phyloP scores from a whole-genome alignment of 2,329 filamentous ascomycete species.

The Alternaria postmessia region DNA sequence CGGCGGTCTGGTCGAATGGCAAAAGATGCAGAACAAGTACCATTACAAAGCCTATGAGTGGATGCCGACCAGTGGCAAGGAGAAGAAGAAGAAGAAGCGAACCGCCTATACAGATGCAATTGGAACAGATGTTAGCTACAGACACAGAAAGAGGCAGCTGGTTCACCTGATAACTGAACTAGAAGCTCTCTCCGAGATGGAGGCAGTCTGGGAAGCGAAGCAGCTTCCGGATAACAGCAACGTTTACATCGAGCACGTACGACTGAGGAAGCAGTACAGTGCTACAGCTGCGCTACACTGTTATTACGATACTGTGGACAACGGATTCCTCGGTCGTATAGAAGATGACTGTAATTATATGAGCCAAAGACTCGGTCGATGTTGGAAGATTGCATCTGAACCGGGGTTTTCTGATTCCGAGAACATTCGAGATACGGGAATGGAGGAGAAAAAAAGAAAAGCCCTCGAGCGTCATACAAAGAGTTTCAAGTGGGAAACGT shows the following conservation, averaged over 20 bases:
- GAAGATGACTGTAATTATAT: neutral
- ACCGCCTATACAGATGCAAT: neutral
- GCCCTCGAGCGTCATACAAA: neutral
- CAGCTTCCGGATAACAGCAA: neutral
- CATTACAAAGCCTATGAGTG: neutral
- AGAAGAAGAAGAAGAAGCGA: neutral
- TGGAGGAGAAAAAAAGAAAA: neutral
- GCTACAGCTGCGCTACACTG: conserved; percentile 2
- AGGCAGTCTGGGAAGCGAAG: neutral
- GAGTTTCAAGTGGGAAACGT: neutral
- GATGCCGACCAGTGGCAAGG: neutral
- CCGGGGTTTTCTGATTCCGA: neutral
- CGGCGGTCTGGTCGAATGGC: neutral
- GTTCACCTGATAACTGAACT: conserved; percentile 1
- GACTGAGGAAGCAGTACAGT: conserved; percentile 1
- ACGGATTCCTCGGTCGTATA: neutral
- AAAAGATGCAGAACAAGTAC: neutral
- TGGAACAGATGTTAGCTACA: neutral
- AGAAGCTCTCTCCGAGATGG: neutral
- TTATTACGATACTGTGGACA: neutral
- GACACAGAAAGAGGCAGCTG: neutral
- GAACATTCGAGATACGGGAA: neutral
- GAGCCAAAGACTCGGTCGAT: neutral
- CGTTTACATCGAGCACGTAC: neutral
- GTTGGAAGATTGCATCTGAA: neutral